Percentiles rank a stretch among this genome's conserved stretches.
These are phyloP conservation scores for Daldinia grandis DNA, from an alignment of 495 filamentous ascomycete genomes.

Conservation along the genomic window DNA sequence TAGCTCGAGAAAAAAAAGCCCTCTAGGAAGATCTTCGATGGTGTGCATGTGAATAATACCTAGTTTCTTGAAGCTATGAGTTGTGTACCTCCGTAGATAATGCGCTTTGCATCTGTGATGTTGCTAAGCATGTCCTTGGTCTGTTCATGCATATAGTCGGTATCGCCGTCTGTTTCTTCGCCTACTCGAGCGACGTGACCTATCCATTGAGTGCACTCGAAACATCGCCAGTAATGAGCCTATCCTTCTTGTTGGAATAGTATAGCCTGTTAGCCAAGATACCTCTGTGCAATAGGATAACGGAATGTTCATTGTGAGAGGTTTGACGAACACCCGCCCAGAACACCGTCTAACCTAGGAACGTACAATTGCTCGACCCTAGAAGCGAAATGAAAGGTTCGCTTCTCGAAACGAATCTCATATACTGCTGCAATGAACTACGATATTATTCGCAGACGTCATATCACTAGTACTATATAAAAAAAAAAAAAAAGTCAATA, in stretches of 20 bases:
- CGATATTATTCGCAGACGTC: neutral
- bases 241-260: neutral
- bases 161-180: neutral
- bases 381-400: conserved; percentile 15
- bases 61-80: neutral
- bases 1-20: conserved; percentile 2
- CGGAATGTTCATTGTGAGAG: neutral
- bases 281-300: neutral
- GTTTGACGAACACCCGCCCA: conserved; percentile 13
- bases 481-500: neutral
- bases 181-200: neutral
- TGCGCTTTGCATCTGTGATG: neutral
- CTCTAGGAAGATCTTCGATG: conserved; percentile 9
- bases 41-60: conserved; percentile 15
- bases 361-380: neutral
- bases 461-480: neutral
- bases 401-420: conserved; percentile 3
- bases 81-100: neutral
- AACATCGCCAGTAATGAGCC: neutral
- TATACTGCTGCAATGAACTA: neutral
- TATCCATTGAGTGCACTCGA: neutral
- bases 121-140: neutral
- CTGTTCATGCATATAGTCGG: neutral
- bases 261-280: neutral
- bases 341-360: conserved; percentile 7